Conservation (phyloP, 164 flowering plant species). For the Berberis vulgaris region DNA sequence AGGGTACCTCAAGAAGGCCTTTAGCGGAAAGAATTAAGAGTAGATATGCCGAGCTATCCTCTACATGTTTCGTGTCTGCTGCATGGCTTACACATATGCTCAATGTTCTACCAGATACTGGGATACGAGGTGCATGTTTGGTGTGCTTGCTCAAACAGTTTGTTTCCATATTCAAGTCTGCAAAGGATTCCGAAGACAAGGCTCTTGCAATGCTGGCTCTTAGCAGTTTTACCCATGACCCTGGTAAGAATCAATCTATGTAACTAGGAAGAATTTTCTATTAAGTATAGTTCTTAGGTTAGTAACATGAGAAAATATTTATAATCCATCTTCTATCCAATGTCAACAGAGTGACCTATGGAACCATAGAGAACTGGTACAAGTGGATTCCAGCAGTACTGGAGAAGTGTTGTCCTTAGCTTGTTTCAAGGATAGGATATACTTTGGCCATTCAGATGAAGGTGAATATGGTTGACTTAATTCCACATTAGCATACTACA, state of each 20-base stretch:
- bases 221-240: slow-evolving; percentile 49
- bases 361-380: slow-evolving; percentile 59
- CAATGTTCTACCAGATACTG: slow-evolving; percentile 63
- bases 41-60: slow-evolving; percentile 36
- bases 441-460: slow-evolving; percentile 83
- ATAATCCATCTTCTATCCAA: background rate
- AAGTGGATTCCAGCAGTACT: slow-evolving; percentile 54
- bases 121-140: slow-evolving; percentile 65
- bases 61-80: slow-evolving; percentile 63
- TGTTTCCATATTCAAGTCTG: slow-evolving; percentile 47
- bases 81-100: slow-evolving; percentile 73
- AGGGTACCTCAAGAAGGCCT: slow-evolving; percentile 15
- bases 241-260: slow-evolving; percentile 28
- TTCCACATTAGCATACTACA: too few relatives aligned
- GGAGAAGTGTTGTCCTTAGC: slow-evolving; percentile 57
- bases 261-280: background rate
- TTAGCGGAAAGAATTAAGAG: slow-evolving; percentile 69
- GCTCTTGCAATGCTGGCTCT: slow-evolving; percentile 67
- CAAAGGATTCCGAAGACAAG: slow-evolving; percentile 51
- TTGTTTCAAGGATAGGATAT: slow-evolving; percentile 53
- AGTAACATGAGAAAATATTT: slow-evolving; percentile 5
- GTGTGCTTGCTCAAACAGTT: slow-evolving; percentile 56
- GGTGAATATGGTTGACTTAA: slow-evolving; percentile 22
- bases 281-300: background rate
- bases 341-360: slow-evolving; percentile 44